Evolutionary conservation across 164 flowering plant species (phyloP).

Genomic region (Warburgia ugandensis): DNA sequence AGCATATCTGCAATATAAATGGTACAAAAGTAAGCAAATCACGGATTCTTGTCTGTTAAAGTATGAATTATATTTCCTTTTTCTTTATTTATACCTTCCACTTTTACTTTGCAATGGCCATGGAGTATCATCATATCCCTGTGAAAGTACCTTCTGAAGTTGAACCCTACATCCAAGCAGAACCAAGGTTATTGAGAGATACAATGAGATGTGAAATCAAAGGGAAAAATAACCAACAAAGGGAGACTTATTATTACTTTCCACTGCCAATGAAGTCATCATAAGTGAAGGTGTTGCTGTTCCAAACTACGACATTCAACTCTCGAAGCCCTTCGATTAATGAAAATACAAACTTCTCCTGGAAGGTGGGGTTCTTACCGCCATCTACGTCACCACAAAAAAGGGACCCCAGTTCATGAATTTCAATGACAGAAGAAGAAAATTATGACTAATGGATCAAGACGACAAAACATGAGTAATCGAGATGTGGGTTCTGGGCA

Average conservation of each 20-base stretch:
- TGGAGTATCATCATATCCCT: slow-evolving; percentile 67
- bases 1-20: slow-evolving; percentile 41
- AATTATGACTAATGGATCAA: too few species aligned
- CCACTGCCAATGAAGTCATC: slow-evolving; percentile 87
- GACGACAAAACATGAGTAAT: neutral
- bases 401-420: neutral
- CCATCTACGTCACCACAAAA: slow-evolving; percentile 46
- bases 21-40: neutral
- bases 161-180: slow-evolving; percentile 41
- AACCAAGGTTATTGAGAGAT: neutral
- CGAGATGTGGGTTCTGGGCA: neutral
- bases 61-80: neutral
- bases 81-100: slow-evolving; percentile 41
- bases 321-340: slow-evolving; percentile 77
- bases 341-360: slow-evolving; percentile 67
- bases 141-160: slow-evolving; percentile 61
- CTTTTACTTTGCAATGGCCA: slow-evolving; percentile 68
- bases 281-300: slow-evolving; percentile 59
- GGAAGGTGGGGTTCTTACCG: slow-evolving; percentile 71
- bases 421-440: neutral
- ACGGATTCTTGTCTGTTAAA: neutral
- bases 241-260: slow-evolving; percentile 35
- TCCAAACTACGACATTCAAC: slow-evolving; percentile 62
- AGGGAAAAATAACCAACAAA: neutral
- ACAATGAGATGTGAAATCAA: neutral